Evolutionary conservation across 129 eudicot genomes (phyloP).

Genomic region (Logfia minima): DNA sequence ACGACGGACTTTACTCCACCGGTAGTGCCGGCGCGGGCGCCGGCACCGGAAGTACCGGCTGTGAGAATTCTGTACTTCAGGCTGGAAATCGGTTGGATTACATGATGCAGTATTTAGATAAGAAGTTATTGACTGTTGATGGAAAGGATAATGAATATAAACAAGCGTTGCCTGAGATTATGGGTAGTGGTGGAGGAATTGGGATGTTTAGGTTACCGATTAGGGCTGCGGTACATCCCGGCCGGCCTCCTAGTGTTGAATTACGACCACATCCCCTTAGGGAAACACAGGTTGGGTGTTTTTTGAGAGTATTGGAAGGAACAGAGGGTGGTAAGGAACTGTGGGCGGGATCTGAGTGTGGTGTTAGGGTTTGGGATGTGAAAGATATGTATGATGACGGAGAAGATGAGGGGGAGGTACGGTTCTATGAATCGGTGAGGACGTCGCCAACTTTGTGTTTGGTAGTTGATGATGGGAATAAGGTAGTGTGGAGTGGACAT

Average conservation of each 20-base stretch:
- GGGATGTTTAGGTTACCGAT: constrained; percentile 65
- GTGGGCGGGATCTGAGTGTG: constrained; percentile 85
- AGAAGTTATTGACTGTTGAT: constrained; percentile 50
- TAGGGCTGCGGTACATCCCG: constrained; percentile 49
- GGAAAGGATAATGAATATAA: constrained; percentile 26
- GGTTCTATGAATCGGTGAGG: constrained; percentile 49
- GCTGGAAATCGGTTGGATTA: constrained; percentile 70
- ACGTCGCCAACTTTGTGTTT: constrained; percentile 56
- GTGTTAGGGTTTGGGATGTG: constrained; percentile 66
- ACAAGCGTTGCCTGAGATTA: constrained; percentile 57
- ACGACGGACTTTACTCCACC: constrained; percentile 33
- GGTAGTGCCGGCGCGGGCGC: constrained; percentile 24
- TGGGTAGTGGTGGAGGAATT: constrained; percentile 55
- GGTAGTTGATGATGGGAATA: constrained; percentile 67
- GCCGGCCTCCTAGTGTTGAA: constrained; percentile 69
- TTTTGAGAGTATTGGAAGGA: constrained; percentile 51
- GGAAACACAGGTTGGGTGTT: constrained; percentile 66
- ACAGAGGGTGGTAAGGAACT: constrained; percentile 46
- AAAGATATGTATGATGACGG: constrained; percentile 40
- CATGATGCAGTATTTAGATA: constrained; percentile 83
- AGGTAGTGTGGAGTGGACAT: constrained; percentile 93
- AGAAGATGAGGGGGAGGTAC: constrained; percentile 58
- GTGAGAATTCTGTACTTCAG: constrained; percentile 22
- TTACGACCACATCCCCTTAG: constrained; percentile 67
- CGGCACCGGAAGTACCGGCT: constrained; percentile 8